These are phyloP conservation scores for Alnus rubra DNA, from an alignment of 306 rosid genomes.

Conservation along the genomic window DNA sequence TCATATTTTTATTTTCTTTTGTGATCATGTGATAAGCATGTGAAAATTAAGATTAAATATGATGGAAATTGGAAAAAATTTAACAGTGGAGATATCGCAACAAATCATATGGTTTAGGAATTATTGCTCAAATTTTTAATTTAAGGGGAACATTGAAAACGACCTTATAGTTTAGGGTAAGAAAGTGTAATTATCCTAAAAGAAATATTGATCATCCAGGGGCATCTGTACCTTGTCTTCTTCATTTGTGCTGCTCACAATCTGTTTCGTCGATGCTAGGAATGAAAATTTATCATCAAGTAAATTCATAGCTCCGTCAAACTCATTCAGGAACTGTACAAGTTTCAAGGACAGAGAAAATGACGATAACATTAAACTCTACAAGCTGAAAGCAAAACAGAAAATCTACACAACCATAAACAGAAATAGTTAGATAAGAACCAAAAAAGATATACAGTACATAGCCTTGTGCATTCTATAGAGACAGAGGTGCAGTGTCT, in stretches of 20 bases:
- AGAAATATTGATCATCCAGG: constrained; percentile 15
- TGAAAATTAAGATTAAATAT: no score
- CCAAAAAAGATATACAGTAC: background rate
- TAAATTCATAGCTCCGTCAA: constrained; percentile 88
- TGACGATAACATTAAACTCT: background rate
- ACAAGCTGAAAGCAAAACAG: constrained; percentile 1
- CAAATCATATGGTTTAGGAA: no score
- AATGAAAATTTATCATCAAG: constrained; percentile 81
- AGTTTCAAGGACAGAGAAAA: constrained; percentile 29
- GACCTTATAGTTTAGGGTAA: background rate
- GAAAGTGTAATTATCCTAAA: background rate
- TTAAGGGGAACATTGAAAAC: background rate
- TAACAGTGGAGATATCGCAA: no score
- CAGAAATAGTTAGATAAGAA: constrained; percentile 17
- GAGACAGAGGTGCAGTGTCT: background rate
- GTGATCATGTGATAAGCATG: no score
- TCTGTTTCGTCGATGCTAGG: constrained; percentile 77
- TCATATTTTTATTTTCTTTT: no score
- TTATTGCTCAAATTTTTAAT: no score
- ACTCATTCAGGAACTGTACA: constrained; percentile 88
- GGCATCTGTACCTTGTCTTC: constrained; percentile 68
- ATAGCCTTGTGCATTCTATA: constrained; percentile 15
- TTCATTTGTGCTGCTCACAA: constrained; percentile 79
- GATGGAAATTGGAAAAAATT: no score
- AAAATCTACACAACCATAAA: constrained; percentile 24